A percentile compares a stretch with the other conserved stretches of the same genome.
Evolutionary conservation across 2,329 filamentous ascomycete genomes (phyloP).

Genomic region (Stagonosporopsis cucurbitacearum): DNA sequence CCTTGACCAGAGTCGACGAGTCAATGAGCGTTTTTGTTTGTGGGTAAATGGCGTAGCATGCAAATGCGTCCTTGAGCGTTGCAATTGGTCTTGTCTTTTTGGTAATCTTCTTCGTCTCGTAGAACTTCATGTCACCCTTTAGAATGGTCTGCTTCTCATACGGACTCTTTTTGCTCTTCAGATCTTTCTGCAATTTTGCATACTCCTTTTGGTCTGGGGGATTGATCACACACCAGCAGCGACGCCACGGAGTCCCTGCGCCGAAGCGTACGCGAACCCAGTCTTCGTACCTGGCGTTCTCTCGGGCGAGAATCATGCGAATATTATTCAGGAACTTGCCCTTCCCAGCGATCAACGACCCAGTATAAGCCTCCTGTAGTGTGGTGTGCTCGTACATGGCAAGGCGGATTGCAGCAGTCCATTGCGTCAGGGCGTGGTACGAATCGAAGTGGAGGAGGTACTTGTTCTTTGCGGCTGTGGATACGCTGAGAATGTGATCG

Average conservation of each 20-base stretch:
- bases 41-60: slow-evolving; percentile 94
- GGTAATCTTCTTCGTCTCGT: slow-evolving; percentile 86
- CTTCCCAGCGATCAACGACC: slow-evolving; percentile 92
- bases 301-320: slow-evolving; percentile 82
- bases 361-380: slow-evolving; percentile 95
- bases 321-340: slow-evolving; percentile 91
- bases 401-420: slow-evolving; percentile 92
- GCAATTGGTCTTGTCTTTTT: slow-evolving; percentile 92
- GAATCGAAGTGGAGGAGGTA: slow-evolving; percentile 97
- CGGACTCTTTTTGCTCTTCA: slow-evolving; percentile 76
- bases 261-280: slow-evolving; percentile 97
- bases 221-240: slow-evolving; percentile 94
- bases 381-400: slow-evolving; percentile 94
- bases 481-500: slow-evolving; percentile 94
- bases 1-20: slow-evolving; percentile 89
- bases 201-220: slow-evolving; percentile 94
- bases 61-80: slow-evolving; percentile 87
- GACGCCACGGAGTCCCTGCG: slow-evolving; percentile 92
- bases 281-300: slow-evolving; percentile 79
- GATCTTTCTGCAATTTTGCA: slow-evolving; percentile 79
- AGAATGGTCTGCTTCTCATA: slow-evolving; percentile 79
- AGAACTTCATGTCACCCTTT: slow-evolving; percentile 93
- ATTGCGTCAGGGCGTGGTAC: slow-evolving; percentile 88
- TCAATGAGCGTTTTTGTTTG: slow-evolving; percentile 94
- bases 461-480: slow-evolving; percentile 92